These are phyloP conservation scores for Hanseniaspora gamundiae DNA, from an alignment of 1,139 yeast species.

Conservation along the genomic window DNA sequence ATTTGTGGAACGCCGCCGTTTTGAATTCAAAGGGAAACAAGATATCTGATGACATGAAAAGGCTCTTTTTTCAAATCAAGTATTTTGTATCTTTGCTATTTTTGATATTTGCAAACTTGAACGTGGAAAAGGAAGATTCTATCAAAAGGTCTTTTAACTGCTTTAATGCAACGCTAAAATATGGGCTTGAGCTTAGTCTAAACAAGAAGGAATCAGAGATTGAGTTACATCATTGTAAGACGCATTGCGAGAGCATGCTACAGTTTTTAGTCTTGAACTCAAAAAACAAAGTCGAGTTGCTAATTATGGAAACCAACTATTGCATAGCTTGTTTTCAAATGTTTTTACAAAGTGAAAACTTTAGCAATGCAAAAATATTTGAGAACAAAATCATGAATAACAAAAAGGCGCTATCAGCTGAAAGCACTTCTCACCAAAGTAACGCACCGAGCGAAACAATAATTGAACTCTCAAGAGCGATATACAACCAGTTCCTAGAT, in stretches of 20 bases:
- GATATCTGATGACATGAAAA: slow-evolving; percentile 5
- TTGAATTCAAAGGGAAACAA: slow-evolving; percentile 12
- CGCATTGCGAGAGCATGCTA: background rate
- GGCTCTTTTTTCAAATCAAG: slow-evolving; percentile 13
- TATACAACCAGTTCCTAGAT: background rate
- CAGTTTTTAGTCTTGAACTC: background rate
- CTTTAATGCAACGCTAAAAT: slow-evolving; percentile 13
- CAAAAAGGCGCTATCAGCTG: background rate
- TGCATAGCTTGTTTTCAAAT: background rate
- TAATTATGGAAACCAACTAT: background rate
- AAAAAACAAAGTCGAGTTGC: background rate
- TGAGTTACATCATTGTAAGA: too few relatives aligned
- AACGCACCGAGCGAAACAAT: background rate
- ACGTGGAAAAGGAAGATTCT: slow-evolving; percentile 8
- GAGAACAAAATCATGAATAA: background rate
- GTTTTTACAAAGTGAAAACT: background rate
- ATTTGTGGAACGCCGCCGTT: slow-evolving; percentile 23
- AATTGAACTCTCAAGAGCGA: background rate
- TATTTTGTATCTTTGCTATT: slow-evolving; percentile 19
- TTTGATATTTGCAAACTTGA: slow-evolving; percentile 14
- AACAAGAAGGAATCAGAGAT: background rate
- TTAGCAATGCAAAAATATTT: background rate
- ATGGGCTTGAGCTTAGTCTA: slow-evolving; percentile 9
- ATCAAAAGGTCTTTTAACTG: slow-evolving; percentile 18
- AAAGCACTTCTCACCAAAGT: background rate